Percentiles rank a stretch among this genome's conserved stretches.
Evolutionary conservation across 202 grass and related monocot species (phyloP).

Genomic region (Alloteropsis angusta): DNA sequence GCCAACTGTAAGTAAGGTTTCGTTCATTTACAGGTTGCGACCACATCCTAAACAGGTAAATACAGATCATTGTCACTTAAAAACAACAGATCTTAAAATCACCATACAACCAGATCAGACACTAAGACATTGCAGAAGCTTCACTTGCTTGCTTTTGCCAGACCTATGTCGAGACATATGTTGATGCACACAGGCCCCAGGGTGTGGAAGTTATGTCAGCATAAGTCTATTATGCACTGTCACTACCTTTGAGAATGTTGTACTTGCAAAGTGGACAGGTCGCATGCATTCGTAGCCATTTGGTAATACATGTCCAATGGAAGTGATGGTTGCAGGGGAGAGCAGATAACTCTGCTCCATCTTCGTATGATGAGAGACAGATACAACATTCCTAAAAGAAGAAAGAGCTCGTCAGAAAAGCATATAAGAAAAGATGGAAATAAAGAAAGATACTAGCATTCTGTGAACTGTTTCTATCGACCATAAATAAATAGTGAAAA

Average conservation of each 20-base stretch:
- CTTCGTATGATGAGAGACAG: conserved; percentile 66
- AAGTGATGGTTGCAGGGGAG: conserved; percentile 92
- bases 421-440: not conserved
- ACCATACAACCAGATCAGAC: conserved; percentile 10
- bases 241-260: conserved; percentile 83
- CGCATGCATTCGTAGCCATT: conserved; percentile 81
- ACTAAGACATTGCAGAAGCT: not conserved
- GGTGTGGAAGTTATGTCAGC: conserved; percentile 28
- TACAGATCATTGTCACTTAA: conserved; percentile 4
- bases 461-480: not conserved
- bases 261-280: conserved; percentile 90
- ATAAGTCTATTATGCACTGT: conserved; percentile 25
- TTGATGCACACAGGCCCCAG: not conserved
- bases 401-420: conserved; percentile 18
- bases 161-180: not conserved
- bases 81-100: conserved; percentile 15
- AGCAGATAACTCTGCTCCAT: conserved; percentile 59
- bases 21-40: conserved; percentile 17
- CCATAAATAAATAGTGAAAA: not conserved
- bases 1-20: not conserved
- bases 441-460: not conserved
- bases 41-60: not conserved
- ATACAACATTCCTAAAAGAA: conserved; percentile 66
- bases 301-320: conserved; percentile 71
- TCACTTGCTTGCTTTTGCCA: not conserved